Evolutionary conservation across 169 alveolate species (phyloP).

Genomic region (Eimeria acervulina): DNA sequence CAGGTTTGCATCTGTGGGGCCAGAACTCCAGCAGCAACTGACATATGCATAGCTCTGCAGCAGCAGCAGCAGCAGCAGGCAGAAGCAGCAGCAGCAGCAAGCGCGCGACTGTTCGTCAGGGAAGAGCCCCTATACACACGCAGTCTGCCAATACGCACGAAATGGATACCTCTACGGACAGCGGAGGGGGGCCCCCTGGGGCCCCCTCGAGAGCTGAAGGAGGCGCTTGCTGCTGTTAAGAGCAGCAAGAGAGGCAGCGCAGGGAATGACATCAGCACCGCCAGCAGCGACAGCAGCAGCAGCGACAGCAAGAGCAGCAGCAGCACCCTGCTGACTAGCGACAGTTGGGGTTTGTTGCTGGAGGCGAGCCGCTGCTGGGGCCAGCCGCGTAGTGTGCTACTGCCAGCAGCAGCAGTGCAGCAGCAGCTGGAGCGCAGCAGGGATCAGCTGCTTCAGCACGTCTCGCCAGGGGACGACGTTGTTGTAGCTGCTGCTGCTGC

Average conservation of each 20-base stretch:
- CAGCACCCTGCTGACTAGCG: background rate
- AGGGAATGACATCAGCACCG: background rate
- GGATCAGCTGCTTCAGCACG: conserved; percentile 30
- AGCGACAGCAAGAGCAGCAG: conserved; percentile 44
- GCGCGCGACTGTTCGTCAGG: conserved; percentile 38
- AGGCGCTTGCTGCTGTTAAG: conserved; percentile 45
- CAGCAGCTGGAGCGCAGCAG: conserved; percentile 75
- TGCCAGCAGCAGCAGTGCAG: conserved; percentile 40
- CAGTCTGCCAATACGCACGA: conserved; percentile 30
- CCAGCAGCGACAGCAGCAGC: conserved; percentile 18
- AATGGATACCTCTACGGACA: conserved; percentile 59
- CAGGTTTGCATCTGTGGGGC: conserved; percentile 59
- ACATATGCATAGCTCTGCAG: conserved; percentile 8
- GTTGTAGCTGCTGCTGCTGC: conserved; percentile 72
- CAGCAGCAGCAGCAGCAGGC: conserved; percentile 66
- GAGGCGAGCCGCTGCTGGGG: conserved; percentile 80
- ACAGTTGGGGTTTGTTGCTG: conserved; percentile 1
- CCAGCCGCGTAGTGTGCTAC: conserved; percentile 15
- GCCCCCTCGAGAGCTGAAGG: conserved; percentile 47
- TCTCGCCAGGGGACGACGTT: conserved; percentile 11
- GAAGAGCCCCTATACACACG: conserved; percentile 1
- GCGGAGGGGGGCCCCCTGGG: conserved; percentile 32
- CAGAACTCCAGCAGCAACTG: conserved; percentile 31
- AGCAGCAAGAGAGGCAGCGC: conserved; percentile 31
- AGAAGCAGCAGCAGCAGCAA: conserved; percentile 13